Base-by-base conservation (phyloP, 2,329 filamentous ascomycete genomes). In the Fonsecaea pugnacius region DNA sequence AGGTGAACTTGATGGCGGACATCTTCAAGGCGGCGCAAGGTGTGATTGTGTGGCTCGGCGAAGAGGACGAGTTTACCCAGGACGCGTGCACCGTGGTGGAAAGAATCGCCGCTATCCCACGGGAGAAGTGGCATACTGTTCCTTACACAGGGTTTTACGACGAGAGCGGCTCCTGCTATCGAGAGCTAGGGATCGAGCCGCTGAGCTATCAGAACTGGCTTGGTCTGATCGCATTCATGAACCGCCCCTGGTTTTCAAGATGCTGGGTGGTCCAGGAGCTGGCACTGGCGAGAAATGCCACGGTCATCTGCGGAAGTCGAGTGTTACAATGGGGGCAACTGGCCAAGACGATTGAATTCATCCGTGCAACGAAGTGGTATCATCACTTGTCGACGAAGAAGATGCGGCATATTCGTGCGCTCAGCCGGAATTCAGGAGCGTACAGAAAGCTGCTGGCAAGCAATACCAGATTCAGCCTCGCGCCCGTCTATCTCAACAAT, bases 1-100 rank as follows among this genome's bases (percentile, higher is more conserved):
- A 70, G 24, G 69, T 70, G n/a, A 36, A 33, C 5, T 50, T 66
- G 32, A 70, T 70, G 69, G 66, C 62, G 27, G 51, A 60, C 18
- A 69, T 70, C 36, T 70, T 64, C 32, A 24, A 36, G 16, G 16
- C 53, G 3, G 64, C 58, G 4, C 50, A 40, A 40, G 48, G 54
- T 16, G 59, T 62, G 40, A 9, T 63, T 30, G 58, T 62, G 10
- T 62, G 61, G 59, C 61, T 62, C n/a, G 61, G 59, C 2, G 60
- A 64, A 40, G 64, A 58, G 46, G 60, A 60, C 24, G 50, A 53
- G 16, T 60, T 54, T 16, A 55, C 48, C 10, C 51, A 21, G 9
- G 52, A 56, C 56, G 60, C 40, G 7, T 40, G 56, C 27, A 54
- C 43, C 18, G 30, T 53, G 7, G 35, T 53, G 30, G 36, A 58